Evolutionary conservation across 2,329 filamentous ascomycete genomes (phyloP).

Genomic region (Septoria linicola): DNA sequence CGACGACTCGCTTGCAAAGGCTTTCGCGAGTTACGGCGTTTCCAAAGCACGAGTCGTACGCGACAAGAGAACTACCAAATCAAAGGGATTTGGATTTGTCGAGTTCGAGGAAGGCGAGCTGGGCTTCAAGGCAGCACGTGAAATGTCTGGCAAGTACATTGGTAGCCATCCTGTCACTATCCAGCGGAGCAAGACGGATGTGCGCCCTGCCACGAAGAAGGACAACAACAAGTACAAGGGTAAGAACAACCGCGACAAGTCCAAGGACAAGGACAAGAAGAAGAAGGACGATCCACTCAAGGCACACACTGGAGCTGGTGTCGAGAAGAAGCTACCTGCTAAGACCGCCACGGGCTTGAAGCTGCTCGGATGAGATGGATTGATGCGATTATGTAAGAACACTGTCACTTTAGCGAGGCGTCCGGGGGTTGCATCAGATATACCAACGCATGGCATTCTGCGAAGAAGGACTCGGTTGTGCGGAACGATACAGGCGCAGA

Average conservation of each 20-base stretch:
- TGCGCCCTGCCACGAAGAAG: slow-evolving; percentile 68
- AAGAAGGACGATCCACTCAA: slow-evolving; percentile 43
- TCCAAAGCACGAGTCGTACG: slow-evolving; percentile 91
- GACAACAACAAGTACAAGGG: slow-evolving; percentile 41
- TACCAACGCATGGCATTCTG: no score
- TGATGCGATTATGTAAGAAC: not conserved
- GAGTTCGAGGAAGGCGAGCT: slow-evolving; percentile 94
- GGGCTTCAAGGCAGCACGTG: slow-evolving; percentile 92
- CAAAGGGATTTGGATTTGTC: slow-evolving; percentile 94
- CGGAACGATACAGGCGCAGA: no score
- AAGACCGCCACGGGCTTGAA: slow-evolving; percentile 31
- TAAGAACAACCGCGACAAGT: slow-evolving; percentile 55
- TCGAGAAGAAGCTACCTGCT: slow-evolving; percentile 34
- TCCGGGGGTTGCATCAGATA: slow-evolving; percentile 2
- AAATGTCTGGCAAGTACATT: slow-evolving; percentile 99
- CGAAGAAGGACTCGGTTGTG: no score
- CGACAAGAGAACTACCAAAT: slow-evolving; percentile 94
- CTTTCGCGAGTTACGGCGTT: slow-evolving; percentile 86
- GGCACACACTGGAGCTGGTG: slow-evolving; percentile 38
- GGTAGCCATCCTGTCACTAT: slow-evolving; percentile 83
- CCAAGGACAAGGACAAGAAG: slow-evolving; percentile 43
- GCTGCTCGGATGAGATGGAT: slow-evolving; percentile 29
- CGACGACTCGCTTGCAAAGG: slow-evolving; percentile 91
- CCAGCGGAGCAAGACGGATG: slow-evolving; percentile 85
- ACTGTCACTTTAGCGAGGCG: slow-evolving; percentile 17